A percentile compares a stretch with the other conserved stretches of the same genome.
These are phyloP conservation scores for Arxiozyma heterogenica DNA, from an alignment of 1,139 yeast species.

Conservation along the genomic window DNA sequence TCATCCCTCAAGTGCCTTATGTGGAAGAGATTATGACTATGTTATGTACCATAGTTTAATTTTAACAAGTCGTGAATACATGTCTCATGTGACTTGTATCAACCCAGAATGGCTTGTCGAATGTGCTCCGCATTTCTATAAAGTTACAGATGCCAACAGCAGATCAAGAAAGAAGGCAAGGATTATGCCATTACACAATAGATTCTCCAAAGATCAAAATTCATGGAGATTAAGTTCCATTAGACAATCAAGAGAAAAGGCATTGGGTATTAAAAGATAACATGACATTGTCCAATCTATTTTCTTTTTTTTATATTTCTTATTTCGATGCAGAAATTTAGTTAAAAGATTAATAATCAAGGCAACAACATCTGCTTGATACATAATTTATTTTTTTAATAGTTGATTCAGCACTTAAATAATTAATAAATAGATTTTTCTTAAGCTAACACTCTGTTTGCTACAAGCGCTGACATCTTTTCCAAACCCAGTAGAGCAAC, in stretches of 20 bases:
- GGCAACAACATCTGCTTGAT: neutral
- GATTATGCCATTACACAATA: constrained; percentile 56
- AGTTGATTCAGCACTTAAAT: too few species aligned
- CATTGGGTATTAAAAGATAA: constrained; percentile 25
- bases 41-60: constrained; percentile 78
- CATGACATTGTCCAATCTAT: neutral
- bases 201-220: constrained; percentile 43
- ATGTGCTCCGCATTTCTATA: constrained; percentile 80
- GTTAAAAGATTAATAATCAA: neutral
- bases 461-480: neutral
- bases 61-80: constrained; percentile 78
- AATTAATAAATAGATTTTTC: too few species aligned
- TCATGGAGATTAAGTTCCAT: constrained; percentile 46
- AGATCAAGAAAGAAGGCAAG: constrained; percentile 38
- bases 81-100: constrained; percentile 77
- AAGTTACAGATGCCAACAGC: constrained; percentile 39
- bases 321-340: neutral
- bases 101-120: constrained; percentile 82
- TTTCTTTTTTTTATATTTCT: neutral
- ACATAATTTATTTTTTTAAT: too few species aligned
- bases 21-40: constrained; percentile 64
- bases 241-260: constrained; percentile 28
- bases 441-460: neutral
- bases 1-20: constrained; percentile 83
- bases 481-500: neutral